Evolutionary conservation across 768 basidiomycete species (phyloP).

Genomic region (Hydnomerulius pinastri): DNA sequence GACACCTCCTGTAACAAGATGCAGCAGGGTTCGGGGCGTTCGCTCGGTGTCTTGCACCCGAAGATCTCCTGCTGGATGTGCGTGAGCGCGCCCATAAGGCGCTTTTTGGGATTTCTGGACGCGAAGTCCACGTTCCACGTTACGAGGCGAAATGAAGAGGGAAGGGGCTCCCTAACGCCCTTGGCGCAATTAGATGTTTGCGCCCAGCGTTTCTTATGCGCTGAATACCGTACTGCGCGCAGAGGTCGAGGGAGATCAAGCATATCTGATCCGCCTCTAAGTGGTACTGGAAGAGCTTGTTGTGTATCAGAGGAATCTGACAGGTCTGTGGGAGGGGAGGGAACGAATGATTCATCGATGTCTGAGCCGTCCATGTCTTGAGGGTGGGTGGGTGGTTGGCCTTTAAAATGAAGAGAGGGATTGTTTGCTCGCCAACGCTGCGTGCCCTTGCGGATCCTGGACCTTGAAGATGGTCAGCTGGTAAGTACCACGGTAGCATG

Average conservation of each 20-base stretch:
- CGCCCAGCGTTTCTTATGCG: constrained; percentile 34
- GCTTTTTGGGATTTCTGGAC: constrained; percentile 37
- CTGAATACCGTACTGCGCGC: constrained; percentile 34
- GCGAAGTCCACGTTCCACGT: constrained; percentile 74
- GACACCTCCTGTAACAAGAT: constrained; percentile 75
- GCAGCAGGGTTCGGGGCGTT: constrained; percentile 57
- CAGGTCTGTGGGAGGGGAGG: constrained; percentile 29
- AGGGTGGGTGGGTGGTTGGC: constrained; percentile 6
- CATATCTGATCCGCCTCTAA: constrained; percentile 19
- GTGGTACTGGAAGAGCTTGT: constrained; percentile 17
- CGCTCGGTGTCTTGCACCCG: constrained; percentile 39
- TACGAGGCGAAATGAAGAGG: constrained; percentile 53
- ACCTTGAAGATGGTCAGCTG: not conserved
- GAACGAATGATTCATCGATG: constrained; percentile 32
- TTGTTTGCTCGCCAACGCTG: constrained; percentile 7
- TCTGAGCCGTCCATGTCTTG: constrained; percentile 29
- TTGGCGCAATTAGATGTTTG: constrained; percentile 37
- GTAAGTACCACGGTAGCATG: not conserved
- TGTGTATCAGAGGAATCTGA: constrained; percentile 28
- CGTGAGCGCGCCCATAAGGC: constrained; percentile 50
- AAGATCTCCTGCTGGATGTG: constrained; percentile 59
- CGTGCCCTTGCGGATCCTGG: constrained; percentile 11
- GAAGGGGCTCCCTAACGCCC: constrained; percentile 36
- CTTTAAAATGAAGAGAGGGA: constrained; percentile 9
- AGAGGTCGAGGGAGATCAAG: constrained; percentile 29